These are phyloP conservation scores for Fusarium multiceps DNA, from an alignment of 2,329 filamentous ascomycete species.

Conservation along the genomic window DNA sequence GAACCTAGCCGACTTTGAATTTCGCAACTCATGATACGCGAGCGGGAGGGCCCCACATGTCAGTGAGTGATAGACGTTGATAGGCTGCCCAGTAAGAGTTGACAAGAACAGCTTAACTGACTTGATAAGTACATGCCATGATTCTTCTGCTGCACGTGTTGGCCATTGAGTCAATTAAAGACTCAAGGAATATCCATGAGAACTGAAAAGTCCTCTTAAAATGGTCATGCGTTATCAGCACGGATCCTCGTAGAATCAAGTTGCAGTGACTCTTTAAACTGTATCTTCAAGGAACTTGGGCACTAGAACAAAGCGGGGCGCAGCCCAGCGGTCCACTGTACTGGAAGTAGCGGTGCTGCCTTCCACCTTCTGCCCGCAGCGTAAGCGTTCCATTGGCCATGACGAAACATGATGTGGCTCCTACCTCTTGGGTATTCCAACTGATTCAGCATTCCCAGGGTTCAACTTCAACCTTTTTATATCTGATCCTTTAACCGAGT, in stretches of 20 bases:
- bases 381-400: slow-evolving; percentile 43
- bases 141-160: neutral
- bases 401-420: slow-evolving; percentile 44
- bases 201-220: neutral
- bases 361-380: slow-evolving; percentile 38
- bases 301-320: slow-evolving; percentile 38
- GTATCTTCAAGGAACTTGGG: slow-evolving; percentile 14
- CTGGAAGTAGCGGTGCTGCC: slow-evolving; percentile 39
- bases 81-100: slow-evolving; percentile 1
- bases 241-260: neutral
- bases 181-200: neutral
- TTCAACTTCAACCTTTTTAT: slow-evolving; percentile 25
- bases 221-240: neutral
- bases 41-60: slow-evolving; percentile 24
- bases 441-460: slow-evolving; percentile 23
- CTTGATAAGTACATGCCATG: neutral
- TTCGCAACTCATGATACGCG: slow-evolving; percentile 24
- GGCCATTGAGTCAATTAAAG: neutral
- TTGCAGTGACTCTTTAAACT: neutral
- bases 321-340: slow-evolving; percentile 31
- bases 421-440: slow-evolving; percentile 25
- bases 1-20: slow-evolving; percentile 20
- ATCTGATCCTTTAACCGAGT: slow-evolving; percentile 1
- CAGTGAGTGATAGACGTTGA: slow-evolving; percentile 6
- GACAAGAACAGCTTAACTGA: neutral